Evolutionary conservation across 441 rosid species (phyloP).

Genomic region (Pelargonium cotyledonis): DNA sequence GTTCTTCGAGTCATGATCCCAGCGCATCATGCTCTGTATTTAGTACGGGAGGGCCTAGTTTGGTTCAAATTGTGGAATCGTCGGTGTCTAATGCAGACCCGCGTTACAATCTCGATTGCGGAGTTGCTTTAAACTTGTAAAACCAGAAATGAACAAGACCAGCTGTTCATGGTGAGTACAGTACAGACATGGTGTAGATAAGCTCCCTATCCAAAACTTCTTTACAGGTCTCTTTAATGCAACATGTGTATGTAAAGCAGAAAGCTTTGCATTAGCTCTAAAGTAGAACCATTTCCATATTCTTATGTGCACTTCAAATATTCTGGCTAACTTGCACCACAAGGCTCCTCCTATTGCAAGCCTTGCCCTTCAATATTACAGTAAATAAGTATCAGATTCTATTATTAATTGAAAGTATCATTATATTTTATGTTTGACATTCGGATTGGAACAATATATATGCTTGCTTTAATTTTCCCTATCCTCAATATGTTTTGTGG

Average conservation of each 20-base stretch:
- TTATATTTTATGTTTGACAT: no score
- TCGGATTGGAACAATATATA: background rate
- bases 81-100: no score
- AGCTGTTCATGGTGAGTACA: no score
- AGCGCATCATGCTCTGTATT: no score
- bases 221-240: background rate
- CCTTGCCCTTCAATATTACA: background rate
- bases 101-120: no score
- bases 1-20: no score
- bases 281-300: conserved; percentile 17
- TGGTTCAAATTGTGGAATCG: no score
- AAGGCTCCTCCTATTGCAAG: conserved; percentile 9
- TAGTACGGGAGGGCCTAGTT: no score
- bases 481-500: conserved; percentile 5
- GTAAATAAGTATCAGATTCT: no score
- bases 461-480: conserved; percentile 5
- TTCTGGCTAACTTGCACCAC: conserved; percentile 10
- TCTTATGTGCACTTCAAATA: background rate
- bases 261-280: background rate
- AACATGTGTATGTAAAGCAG: conserved; percentile 7
- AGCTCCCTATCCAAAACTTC: conserved; percentile 16
- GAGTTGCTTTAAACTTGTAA: no score
- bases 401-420: no score
- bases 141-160: no score
- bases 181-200: background rate